A percentile compares a stretch with the other conserved stretches of the same genome.
Conservation (phyloP, 768 basidiomycete species). For the Rhizopogon vesiculosus region DNA sequence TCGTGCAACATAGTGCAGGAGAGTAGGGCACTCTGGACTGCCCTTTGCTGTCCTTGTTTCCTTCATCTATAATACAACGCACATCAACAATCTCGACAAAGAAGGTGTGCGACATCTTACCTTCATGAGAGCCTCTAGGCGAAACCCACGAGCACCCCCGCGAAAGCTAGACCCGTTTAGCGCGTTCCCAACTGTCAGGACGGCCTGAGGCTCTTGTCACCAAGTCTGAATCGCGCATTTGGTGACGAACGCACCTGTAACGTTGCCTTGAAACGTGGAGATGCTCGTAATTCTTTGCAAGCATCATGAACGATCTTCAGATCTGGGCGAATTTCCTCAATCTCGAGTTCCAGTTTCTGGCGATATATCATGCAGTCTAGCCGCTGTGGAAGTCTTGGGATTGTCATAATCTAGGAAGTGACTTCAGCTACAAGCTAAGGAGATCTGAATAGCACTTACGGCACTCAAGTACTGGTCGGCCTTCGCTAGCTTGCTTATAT, state of each 20-base stretch:
- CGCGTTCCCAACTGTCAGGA: slow-evolving; percentile 76
- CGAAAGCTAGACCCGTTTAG: slow-evolving; percentile 81
- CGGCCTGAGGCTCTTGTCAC: slow-evolving; percentile 38
- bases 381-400: slow-evolving; percentile 71
- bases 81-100: neutral
- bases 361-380: slow-evolving; percentile 83
- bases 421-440: slow-evolving; percentile 1
- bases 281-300: slow-evolving; percentile 61
- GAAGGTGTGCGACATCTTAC: slow-evolving; percentile 32
- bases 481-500: slow-evolving; percentile 69
- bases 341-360: slow-evolving; percentile 73
- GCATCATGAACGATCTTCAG: slow-evolving; percentile 69
- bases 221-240: neutral
- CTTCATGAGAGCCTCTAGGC: slow-evolving; percentile 77
- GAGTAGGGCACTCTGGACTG: slow-evolving; percentile 70
- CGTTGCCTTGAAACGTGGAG: slow-evolving; percentile 60
- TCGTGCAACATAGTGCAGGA: slow-evolving; percentile 87
- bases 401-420: slow-evolving; percentile 59
- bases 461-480: slow-evolving; percentile 82
- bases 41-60: slow-evolving; percentile 77
- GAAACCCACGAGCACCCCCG: slow-evolving; percentile 82
- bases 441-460: slow-evolving; percentile 34
- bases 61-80: slow-evolving; percentile 49
- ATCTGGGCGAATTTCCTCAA: slow-evolving; percentile 82
- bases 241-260: slow-evolving; percentile 47